Conservation (phyloP, 2,329 filamentous ascomycete species). For the Ilyonectria sp. region DNA sequence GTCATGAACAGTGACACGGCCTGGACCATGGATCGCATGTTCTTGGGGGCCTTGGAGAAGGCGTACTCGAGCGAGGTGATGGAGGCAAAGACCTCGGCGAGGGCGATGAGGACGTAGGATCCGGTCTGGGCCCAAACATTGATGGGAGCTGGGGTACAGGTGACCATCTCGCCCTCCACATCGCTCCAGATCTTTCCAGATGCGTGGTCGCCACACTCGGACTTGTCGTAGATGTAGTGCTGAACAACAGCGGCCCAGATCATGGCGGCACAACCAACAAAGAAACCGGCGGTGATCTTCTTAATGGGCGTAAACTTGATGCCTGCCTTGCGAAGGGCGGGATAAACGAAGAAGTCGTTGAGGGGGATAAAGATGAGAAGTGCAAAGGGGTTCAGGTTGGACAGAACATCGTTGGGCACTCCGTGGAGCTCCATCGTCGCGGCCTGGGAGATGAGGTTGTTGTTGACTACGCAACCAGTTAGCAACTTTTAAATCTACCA, state of each 20-base stretch:
- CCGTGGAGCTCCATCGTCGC: conserved; percentile 77
- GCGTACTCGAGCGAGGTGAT: conserved; percentile 79
- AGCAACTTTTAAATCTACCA: conserved; percentile 20
- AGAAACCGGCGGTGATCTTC: conserved; percentile 80
- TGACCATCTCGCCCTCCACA: conserved; percentile 53
- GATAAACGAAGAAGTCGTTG: conserved; percentile 78
- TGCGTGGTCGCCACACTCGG: conserved; percentile 67
- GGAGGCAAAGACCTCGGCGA: conserved; percentile 65
- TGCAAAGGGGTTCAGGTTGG: conserved; percentile 81
- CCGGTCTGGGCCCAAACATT: conserved; percentile 75
- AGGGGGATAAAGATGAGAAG: conserved; percentile 83
- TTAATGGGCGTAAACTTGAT: conserved; percentile 82
- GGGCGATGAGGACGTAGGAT: conserved; percentile 64
- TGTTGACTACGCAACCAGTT: conserved; percentile 60
- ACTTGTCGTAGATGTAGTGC: conserved; percentile 75
- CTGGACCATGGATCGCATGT: conserved; percentile 82
- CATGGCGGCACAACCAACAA: conserved; percentile 73
- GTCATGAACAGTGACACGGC: conserved; percentile 78
- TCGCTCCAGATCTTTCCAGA: conserved; percentile 46
- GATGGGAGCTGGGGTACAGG: conserved; percentile 66
- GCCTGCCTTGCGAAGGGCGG: conserved; percentile 73
- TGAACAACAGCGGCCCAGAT: conserved; percentile 68
- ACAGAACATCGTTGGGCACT: conserved; percentile 83
- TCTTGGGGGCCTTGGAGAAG: conserved; percentile 81
- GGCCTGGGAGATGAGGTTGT: conserved; percentile 75